Base-by-base conservation (phyloP, 345 rosid species). In the Rhizophora apiculata region DNA sequence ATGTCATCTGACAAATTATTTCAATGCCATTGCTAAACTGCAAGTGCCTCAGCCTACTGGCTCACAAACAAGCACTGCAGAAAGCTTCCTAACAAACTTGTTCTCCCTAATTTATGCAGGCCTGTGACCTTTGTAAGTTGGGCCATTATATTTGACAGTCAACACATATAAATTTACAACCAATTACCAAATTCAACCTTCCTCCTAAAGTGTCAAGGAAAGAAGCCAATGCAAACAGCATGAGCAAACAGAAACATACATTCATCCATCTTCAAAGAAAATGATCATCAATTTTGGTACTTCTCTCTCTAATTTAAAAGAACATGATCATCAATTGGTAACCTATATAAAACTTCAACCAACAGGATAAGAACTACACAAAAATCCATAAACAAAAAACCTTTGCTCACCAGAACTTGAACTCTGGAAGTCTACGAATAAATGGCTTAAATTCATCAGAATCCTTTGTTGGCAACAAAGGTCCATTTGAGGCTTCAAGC, bases 361-460 rank as follows among this genome's bases (percentile, higher is more conserved):
- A 64, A 22, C n/a, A 34, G 2, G 31, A 22, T 21, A 32, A 3
- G 49, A 54, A 32, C 21, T 54, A 22, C 46, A 39, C 15, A 51
- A 65, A 32, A 10, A 6, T 20, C 37, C 20, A 9, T 67, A 58
- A 49, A 54, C 10, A 39, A 66, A 32, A 65, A 48, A 39, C 6
- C 30, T 69, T 61, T 3, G 7, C 48, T 82, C 87, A 94, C 98
- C 98, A 94, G 89, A 91, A 91, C 79, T 94, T 94, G 74, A 94
- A 94, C 88, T 94, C 97, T 0, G 97, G 98, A 51, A 94, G 95
- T 6, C 98, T 84, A 60, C 97, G 95, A 75, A 94, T 89, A 75
- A 91, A 94, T 2, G 97, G 97, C 85, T 88, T 91, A 85, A 94
- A 94, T 80, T 94, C 98, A 74, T 94, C 97, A 54, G 98, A 94